A percentile compares a stretch with the other conserved stretches of the same genome.
Conservation (phyloP, 2,329 filamentous ascomycete species). For the Penicillium sp. region DNA sequence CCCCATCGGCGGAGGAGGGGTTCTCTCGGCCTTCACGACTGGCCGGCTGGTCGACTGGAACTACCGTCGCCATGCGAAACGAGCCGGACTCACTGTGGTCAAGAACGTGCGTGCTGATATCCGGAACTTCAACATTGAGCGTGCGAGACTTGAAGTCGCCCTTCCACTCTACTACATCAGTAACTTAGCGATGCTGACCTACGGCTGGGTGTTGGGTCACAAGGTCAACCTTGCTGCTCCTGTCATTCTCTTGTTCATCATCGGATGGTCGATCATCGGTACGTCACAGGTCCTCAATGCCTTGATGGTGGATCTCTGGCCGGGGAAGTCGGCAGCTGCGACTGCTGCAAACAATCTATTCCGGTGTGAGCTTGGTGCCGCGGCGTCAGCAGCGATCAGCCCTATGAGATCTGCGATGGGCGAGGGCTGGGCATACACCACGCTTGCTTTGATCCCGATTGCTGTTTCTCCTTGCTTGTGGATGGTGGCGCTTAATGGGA, state of each 20-base stretch:
- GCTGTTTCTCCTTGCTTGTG: conserved; percentile 23
- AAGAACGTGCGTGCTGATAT: conserved; percentile 38
- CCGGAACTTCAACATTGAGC: conserved; percentile 50
- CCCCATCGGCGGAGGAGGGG: conserved; percentile 23
- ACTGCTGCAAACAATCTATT: conserved; percentile 43
- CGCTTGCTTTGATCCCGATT: conserved; percentile 31
- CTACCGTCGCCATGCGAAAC: conserved; percentile 64
- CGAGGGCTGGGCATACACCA: conserved; percentile 42
- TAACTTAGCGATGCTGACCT: conserved; percentile 26
- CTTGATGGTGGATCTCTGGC: conserved; percentile 45
- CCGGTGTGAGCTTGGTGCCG: conserved; percentile 41
- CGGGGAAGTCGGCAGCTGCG: conserved; percentile 34
- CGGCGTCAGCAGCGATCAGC: conserved; percentile 35
- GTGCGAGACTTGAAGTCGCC: conserved; percentile 33
- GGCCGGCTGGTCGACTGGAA: conserved; percentile 68
- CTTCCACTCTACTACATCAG: conserved; percentile 32
- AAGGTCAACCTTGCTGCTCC: conserved; percentile 31
- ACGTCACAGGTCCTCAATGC: conserved; percentile 41
- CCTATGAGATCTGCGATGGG: conserved; percentile 40
- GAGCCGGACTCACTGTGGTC: conserved; percentile 60
- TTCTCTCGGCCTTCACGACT: conserved; percentile 27
- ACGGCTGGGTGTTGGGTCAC: conserved; percentile 35
- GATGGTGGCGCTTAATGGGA: conserved; percentile 26
- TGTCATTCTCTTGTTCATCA: conserved; percentile 33
- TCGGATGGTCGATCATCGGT: conserved; percentile 34